Evolutionary conservation across 352 stramenopile genomes (phyloP).

Genomic region (Peronospora farinosa): DNA sequence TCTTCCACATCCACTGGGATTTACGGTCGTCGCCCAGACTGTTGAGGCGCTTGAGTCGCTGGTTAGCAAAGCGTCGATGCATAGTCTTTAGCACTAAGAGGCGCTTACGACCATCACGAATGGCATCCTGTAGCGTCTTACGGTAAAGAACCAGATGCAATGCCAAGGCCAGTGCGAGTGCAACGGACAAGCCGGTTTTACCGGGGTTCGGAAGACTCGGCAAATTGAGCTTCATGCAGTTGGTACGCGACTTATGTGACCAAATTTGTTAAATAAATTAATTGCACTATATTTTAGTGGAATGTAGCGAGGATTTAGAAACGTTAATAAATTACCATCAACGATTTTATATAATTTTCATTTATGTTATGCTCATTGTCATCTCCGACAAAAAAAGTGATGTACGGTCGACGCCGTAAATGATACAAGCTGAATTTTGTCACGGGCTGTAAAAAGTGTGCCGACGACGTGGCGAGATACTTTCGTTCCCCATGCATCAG

Average conservation of each 20-base stretch:
- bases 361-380: too few species aligned
- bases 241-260: too few species aligned
- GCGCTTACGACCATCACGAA: constrained; percentile 42
- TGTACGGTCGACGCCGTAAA: too few species aligned
- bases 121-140: constrained; percentile 38
- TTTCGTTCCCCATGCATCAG: constrained; percentile 9
- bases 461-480: constrained; percentile 18
- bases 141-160: constrained; percentile 50
- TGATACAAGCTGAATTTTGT: too few species aligned
- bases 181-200: constrained; percentile 24
- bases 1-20: constrained; percentile 77
- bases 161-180: constrained; percentile 27
- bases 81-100: constrained; percentile 66
- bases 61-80: constrained; percentile 68
- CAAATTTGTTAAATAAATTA: too few species aligned
- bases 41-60: constrained; percentile 62
- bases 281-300: too few species aligned
- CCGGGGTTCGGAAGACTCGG: constrained; percentile 17
- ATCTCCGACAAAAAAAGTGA: too few species aligned
- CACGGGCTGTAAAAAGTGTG: background rate
- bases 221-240: constrained; percentile 29
- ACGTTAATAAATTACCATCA: too few species aligned
- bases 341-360: too few species aligned
- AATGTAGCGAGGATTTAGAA: too few species aligned
- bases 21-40: constrained; percentile 54